Evolutionary conservation across 352 stramenopile genomes (phyloP).

Genomic region (Phytopythium aichiense): DNA sequence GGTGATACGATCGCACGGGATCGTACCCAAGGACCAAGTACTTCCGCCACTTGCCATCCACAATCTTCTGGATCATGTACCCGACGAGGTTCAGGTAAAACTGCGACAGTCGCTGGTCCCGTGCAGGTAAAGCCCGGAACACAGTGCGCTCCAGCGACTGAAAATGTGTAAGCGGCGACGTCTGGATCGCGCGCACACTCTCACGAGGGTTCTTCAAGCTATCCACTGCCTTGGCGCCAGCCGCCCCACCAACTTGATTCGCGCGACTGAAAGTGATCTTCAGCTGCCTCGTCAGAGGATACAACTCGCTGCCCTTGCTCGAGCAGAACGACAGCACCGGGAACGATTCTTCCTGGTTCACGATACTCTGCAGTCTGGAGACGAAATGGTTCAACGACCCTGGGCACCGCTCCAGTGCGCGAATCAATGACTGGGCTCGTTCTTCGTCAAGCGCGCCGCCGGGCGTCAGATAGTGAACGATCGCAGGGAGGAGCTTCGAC

Average conservation of each 20-base stretch:
- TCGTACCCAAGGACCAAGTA: conserved; percentile 72
- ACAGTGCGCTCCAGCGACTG: conserved; percentile 84
- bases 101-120: conserved; percentile 41
- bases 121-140: conserved; percentile 51
- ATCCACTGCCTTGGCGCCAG: not conserved
- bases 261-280: conserved; percentile 42
- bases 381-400: conserved; percentile 54
- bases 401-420: conserved; percentile 43
- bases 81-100: conserved; percentile 71
- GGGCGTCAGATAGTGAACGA: conserved; percentile 52
- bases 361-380: conserved; percentile 58
- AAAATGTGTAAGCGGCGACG: conserved; percentile 79
- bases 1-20: conserved; percentile 39
- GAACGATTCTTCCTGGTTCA: conserved; percentile 72
- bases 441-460: conserved; percentile 25
- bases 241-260: not conserved
- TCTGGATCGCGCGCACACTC: conserved; percentile 34
- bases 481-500: conserved; percentile 59
- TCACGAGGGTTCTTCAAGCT: not conserved
- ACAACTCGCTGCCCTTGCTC: conserved; percentile 70
- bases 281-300: conserved; percentile 67
- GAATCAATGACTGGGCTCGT: conserved; percentile 29
- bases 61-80: conserved; percentile 63
- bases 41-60: conserved; percentile 82
- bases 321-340: conserved; percentile 56